Percentiles rank a stretch among this genome's conserved stretches.
Conservation (phyloP, 2,329 filamentous ascomycete genomes). For the Grosmannia serpens region DNA sequence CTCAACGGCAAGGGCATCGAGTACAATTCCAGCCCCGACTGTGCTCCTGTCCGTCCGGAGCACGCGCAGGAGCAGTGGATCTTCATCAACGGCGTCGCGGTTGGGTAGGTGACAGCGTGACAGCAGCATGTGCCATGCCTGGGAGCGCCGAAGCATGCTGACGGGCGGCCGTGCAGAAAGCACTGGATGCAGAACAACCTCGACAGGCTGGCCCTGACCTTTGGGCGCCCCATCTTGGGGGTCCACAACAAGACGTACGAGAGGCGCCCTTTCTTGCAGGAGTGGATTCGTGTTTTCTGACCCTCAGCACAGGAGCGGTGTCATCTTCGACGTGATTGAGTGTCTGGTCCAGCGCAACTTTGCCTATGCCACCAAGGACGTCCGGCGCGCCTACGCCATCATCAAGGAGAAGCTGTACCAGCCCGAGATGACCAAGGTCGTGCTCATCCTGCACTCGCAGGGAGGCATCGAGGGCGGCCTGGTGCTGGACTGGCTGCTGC, state of each 20-base stretch:
- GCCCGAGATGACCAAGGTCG: conserved; percentile 51
- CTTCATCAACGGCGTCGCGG: conserved; percentile 65
- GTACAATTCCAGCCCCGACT: conserved; percentile 41
- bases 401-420: conserved; percentile 55
- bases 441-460: conserved; percentile 67
- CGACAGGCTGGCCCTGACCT: conserved; percentile 59
- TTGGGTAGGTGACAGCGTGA: conserved; percentile 32
- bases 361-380: conserved; percentile 57
- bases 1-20: conserved; percentile 43
- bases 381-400: conserved; percentile 48
- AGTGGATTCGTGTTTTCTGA: background rate
- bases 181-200: conserved; percentile 62
- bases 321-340: conserved; percentile 67
- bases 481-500: conserved; percentile 65
- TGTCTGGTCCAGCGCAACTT: conserved; percentile 69
- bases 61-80: conserved; percentile 61
- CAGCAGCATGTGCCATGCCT: background rate
- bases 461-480: conserved; percentile 64
- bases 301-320: conserved; percentile 30
- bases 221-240: conserved; percentile 57
- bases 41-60: conserved; percentile 34
- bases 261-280: background rate
- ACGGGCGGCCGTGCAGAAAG: conserved; percentile 25
- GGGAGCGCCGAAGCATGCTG: background rate
- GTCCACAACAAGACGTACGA: conserved; percentile 60